Base-by-base conservation (phyloP, 345 rosid genomes). In the Reutealis trisperma region DNA sequence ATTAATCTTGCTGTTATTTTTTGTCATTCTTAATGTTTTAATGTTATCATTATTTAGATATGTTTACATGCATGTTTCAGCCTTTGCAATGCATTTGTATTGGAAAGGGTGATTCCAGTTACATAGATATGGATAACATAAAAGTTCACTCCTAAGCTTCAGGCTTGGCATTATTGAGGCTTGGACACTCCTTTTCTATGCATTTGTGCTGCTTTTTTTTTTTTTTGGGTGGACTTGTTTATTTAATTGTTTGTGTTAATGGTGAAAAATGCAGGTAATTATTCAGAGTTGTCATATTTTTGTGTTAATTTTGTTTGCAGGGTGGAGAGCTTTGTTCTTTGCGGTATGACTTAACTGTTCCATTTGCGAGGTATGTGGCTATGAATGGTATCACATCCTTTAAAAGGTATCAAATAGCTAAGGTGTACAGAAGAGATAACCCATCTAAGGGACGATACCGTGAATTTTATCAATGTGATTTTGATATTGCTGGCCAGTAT, bases 391-490 rank as follows among this genome's bases (percentile, higher is more conserved):
- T 89, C 79, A 86, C 92, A 11, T 89, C 97, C 41, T 87, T 92
- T 71, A 93, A 87, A 86, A 87, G 98, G 75, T 88, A 92, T 85
- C 97, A 93, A 79, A 90, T 96, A 80, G 97, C 94, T 51, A 92
- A 93, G 77, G 97, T 93, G 45, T 92, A 93, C 80, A 83, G 98
- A 82, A 90, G 99, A 69, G 99, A 96, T 81, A 96, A 96, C 71
- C 98, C 99, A 54, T 88, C 98, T 51, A 94, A 92, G 82, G 98
- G 97, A 64, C 86, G 99, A 84, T 96, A 85, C 76, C 90, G 95
- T n/a, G 98, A 96, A 89, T 96, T 96, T 81, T 96, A 92, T 79
- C 99, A 93, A 69, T 96, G 99, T 78, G 98, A 92, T 82, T 91
- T 93, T 77, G 99, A 96, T 82, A 91, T 96, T 67, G 98, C 98